These are phyloP conservation scores for Fusarium sp. DNA, from an alignment of 2,329 filamentous ascomycete genomes.

Conservation along the genomic window DNA sequence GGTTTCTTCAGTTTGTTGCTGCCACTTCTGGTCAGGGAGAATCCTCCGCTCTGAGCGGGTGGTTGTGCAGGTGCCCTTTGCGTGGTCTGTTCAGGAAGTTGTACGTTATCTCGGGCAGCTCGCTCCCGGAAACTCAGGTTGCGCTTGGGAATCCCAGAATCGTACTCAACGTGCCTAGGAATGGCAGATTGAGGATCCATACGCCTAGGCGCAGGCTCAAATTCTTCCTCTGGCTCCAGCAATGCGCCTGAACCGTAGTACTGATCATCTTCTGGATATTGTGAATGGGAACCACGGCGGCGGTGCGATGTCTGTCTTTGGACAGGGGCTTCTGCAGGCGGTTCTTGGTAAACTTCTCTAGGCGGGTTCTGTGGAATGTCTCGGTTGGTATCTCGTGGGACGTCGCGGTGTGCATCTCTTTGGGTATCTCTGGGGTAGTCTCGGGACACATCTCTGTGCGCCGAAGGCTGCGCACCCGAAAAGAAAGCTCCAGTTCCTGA, in stretches of 20 bases:
- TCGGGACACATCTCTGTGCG: constrained; percentile 35
- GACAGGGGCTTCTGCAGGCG: constrained; percentile 31
- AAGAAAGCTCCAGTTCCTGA: constrained; percentile 32
- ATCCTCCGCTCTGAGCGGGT: constrained; percentile 52
- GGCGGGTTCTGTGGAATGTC: constrained; percentile 31
- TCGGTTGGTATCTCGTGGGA: constrained; percentile 23
- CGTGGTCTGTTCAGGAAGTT: constrained; percentile 51
- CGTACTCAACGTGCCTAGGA: constrained; percentile 62
- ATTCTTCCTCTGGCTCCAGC: constrained; percentile 40
- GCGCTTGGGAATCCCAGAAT: constrained; percentile 62
- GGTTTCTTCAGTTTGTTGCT: constrained; percentile 73
- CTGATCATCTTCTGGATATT: constrained; percentile 42
- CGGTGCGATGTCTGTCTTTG: constrained; percentile 40
- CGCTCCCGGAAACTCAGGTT: constrained; percentile 75
- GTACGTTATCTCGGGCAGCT: constrained; percentile 62
- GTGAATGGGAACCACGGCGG: constrained; percentile 38
- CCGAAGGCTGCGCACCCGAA: constrained; percentile 27
- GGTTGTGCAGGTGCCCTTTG: constrained; percentile 48
- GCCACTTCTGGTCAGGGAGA: constrained; percentile 62
- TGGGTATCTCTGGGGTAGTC: constrained; percentile 30
- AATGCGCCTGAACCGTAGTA: constrained; percentile 40
- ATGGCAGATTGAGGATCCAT: constrained; percentile 51
- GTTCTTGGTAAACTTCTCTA: constrained; percentile 36
- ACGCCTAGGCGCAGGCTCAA: constrained; percentile 29
- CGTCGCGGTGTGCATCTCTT: constrained; percentile 20